Evolutionary conservation across 257 asterid species (phyloP).

Genomic region (Salvia miltiorrhiza): DNA sequence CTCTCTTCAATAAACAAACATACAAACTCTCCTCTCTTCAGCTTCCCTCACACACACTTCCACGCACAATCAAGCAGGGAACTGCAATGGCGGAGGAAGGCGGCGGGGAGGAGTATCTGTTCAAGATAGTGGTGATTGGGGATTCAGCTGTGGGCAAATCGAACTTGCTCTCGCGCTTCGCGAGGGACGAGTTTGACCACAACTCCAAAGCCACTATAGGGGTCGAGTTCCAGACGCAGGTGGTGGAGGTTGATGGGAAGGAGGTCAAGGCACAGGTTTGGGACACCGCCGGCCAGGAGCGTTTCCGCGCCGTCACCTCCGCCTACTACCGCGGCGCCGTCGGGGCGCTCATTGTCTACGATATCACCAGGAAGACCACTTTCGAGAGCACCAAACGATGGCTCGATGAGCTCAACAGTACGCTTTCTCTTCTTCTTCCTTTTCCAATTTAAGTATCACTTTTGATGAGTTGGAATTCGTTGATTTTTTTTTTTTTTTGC

Average conservation of each 20-base stretch:
- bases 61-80: neutral
- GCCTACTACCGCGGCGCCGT: slow-evolving; percentile 80
- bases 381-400: slow-evolving; percentile 55
- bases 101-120: slow-evolving; percentile 53
- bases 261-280: slow-evolving; percentile 70
- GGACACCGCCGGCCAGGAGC: slow-evolving; percentile 83
- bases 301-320: slow-evolving; percentile 70
- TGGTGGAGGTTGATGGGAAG: slow-evolving; percentile 59
- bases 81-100: slow-evolving; percentile 37
- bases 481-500: neutral
- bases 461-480: neutral
- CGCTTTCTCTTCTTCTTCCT: neutral
- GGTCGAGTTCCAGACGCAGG: slow-evolving; percentile 75
- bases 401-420: slow-evolving; percentile 72
- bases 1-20: slow-evolving; percentile 6
- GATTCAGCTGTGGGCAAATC: slow-evolving; percentile 73
- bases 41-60: neutral
- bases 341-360: slow-evolving; percentile 68
- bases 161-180: slow-evolving; percentile 62
- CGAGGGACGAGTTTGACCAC: slow-evolving; percentile 68
- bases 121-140: slow-evolving; percentile 63
- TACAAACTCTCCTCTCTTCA: neutral
- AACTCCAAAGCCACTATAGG: slow-evolving; percentile 72
- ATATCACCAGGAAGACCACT: slow-evolving; percentile 50
- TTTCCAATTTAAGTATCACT: neutral